Percentiles rank a stretch among this genome's conserved stretches.
These are phyloP conservation scores for Apiotrichum akiyoshidainum DNA, from an alignment of 1,284 basidiomycete species.

Conservation along the genomic window DNA sequence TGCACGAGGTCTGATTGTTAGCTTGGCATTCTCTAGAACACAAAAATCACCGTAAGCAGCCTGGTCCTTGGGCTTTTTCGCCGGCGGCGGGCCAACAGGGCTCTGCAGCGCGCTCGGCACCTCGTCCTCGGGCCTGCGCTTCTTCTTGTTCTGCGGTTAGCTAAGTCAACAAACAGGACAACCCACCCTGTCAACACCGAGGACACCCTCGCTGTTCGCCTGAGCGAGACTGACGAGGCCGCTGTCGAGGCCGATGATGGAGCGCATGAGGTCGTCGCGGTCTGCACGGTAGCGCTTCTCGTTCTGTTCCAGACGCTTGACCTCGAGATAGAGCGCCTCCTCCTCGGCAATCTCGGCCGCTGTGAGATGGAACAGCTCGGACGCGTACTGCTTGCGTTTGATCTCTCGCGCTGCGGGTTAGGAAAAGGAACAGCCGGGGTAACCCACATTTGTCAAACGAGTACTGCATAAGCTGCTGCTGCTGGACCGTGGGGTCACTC, in stretches of 20 bases:
- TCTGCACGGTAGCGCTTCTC: constrained; percentile 85
- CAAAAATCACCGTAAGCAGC: constrained; percentile 8
- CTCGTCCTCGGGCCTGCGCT: constrained; percentile 42
- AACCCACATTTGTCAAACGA: constrained; percentile 75
- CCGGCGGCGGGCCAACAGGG: constrained; percentile 25
- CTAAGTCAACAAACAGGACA: background rate
- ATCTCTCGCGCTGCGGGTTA: constrained; percentile 69
- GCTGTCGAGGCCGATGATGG: constrained; percentile 77
- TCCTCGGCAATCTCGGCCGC: constrained; percentile 89
- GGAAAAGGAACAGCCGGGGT: background rate
- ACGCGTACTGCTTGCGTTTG: constrained; percentile 83
- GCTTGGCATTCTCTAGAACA: background rate
- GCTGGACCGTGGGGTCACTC: constrained; percentile 70
- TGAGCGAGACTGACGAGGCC: constrained; percentile 63
- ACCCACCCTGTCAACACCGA: constrained; percentile 43
- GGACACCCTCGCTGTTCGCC: constrained; percentile 38
- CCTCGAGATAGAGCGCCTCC: constrained; percentile 90
- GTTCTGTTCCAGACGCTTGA: constrained; percentile 89
- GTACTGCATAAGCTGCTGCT: constrained; percentile 66
- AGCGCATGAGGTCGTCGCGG: constrained; percentile 82
- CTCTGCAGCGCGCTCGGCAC: constrained; percentile 12
- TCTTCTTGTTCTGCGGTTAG: constrained; percentile 43
- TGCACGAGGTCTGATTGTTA: constrained; percentile 32
- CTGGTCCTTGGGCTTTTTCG: constrained; percentile 39
- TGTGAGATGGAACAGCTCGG: constrained; percentile 79